Evolutionary conservation across 1,284 basidiomycete genomes (phyloP), one percentile per base, ranked within the genome.

Genomic region (Puccinia polysora): DNA sequence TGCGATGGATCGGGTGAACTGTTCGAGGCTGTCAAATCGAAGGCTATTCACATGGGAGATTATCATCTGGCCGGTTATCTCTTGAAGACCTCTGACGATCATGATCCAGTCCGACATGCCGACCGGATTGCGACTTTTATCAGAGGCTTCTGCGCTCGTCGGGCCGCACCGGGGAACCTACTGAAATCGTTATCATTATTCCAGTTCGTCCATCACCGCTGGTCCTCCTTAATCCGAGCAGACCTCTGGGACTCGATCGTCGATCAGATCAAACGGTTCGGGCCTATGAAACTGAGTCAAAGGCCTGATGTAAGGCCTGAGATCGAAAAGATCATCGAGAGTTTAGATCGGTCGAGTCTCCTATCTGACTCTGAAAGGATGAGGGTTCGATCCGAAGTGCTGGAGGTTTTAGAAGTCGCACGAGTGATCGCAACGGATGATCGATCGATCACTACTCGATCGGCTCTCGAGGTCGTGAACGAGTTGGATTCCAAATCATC

Each of bases 21-120:
- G 15, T 59, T 59, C 23, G 40, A 58, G 36, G 67, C 67, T n/a
- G 43, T 69, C 8, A 50, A 59, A 43, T 30, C 38, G n/a, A 69
- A 69, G 55, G 59, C 68, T 14, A 71, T 71, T 36, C 40, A 62
- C 15, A 71, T 71, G 58, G 56, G 45, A n/a, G 68, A 71, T 50
- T 32, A 38, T 40, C 56, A 32, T 20, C 59, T 71, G 15, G 49
- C 47, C 34, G 47, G 32, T 20, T 52, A 71, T 62, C 36, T 71
- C 12, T 43, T 71, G 32, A 71, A 71, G 49, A 10, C 38, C 40
- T 50, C 59, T 12, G 45, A 53, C 34, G 58, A 53, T 36, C 32
- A 49, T n/a, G 32, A 55, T 14, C 20, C 25, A 38, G 40, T 8
- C 38, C 20, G 34, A 14, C 34, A 40, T 30, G 45, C 68, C 5